Conservation (phyloP, 1,284 basidiomycete genomes). For the Trametes sp. region DNA sequence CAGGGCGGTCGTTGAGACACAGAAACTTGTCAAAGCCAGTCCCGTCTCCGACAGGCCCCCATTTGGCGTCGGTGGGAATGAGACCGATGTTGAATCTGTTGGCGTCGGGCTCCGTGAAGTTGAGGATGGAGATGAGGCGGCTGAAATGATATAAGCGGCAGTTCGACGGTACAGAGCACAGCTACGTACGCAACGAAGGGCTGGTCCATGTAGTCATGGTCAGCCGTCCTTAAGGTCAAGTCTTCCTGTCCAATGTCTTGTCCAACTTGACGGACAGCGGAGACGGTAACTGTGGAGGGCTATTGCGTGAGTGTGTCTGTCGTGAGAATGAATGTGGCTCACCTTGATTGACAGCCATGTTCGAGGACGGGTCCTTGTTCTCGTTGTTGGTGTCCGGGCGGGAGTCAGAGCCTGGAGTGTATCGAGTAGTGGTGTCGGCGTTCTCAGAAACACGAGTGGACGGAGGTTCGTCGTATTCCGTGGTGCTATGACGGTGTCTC, state of each 20-base stretch:
- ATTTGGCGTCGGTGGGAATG: background rate
- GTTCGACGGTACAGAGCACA: background rate
- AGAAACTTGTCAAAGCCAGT: background rate
- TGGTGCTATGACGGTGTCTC: too few relatives aligned
- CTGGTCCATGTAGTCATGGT: background rate
- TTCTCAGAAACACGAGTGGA: too few relatives aligned
- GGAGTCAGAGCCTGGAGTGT: too few relatives aligned
- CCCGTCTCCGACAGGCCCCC: background rate
- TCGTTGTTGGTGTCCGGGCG: too few relatives aligned
- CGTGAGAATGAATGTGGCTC: background rate
- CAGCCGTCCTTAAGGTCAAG: background rate
- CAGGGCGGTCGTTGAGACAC: background rate
- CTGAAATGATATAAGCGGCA: background rate
- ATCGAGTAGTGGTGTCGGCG: too few relatives aligned
- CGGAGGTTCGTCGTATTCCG: too few relatives aligned
- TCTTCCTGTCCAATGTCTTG: background rate
- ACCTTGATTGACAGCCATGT: background rate
- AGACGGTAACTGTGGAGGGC: too few relatives aligned
- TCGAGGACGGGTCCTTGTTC: too few relatives aligned
- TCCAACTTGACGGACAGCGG: too few relatives aligned
- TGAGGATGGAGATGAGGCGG: background rate
- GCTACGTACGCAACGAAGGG: background rate
- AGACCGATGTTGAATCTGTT: background rate
- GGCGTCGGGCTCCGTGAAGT: background rate
- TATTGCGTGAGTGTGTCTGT: too few relatives aligned